phyloP scores from a whole-genome alignment of 2,329 filamentous ascomycete genomes.

The Cercospora sp. region DNA sequence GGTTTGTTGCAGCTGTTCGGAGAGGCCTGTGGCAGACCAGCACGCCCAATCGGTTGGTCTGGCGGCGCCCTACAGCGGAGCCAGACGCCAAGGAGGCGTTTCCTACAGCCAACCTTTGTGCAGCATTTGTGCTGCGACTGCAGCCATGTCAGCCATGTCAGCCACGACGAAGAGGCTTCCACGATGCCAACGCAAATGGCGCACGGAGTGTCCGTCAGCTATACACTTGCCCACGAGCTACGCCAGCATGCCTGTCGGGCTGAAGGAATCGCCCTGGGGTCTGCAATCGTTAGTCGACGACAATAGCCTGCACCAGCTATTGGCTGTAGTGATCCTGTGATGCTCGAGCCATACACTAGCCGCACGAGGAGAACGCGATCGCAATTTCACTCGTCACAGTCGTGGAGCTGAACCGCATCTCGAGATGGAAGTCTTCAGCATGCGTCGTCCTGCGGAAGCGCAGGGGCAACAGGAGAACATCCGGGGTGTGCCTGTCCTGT shows the following conservation, averaged over 20 bases:
- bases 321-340: not conserved
- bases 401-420: not conserved
- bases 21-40: constrained; percentile 9
- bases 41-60: constrained; percentile 5
- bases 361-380: not conserved
- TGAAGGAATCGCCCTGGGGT: constrained; percentile 2
- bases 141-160: constrained; percentile 10
- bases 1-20: constrained; percentile 2
- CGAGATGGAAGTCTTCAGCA: not conserved
- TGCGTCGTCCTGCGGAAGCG: not conserved
- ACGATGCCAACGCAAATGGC: constrained; percentile 6
- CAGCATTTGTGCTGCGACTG: not conserved
- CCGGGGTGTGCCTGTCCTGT: not conserved
- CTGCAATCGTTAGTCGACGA: not conserved
- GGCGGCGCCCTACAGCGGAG: not conserved
- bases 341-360: not conserved
- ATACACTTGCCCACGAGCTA: not conserved
- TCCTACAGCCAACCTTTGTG: not conserved
- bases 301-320: not conserved
- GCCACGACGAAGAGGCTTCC: constrained; percentile 9
- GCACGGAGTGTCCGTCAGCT: constrained; percentile 10
- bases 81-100: not conserved
- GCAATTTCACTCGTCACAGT: not conserved
- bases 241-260: constrained; percentile 3
- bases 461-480: not conserved